These are phyloP conservation scores for Aureobasidium sp. DNA, from an alignment of 2,329 filamentous ascomycete genomes.

Conservation along the genomic window DNA sequence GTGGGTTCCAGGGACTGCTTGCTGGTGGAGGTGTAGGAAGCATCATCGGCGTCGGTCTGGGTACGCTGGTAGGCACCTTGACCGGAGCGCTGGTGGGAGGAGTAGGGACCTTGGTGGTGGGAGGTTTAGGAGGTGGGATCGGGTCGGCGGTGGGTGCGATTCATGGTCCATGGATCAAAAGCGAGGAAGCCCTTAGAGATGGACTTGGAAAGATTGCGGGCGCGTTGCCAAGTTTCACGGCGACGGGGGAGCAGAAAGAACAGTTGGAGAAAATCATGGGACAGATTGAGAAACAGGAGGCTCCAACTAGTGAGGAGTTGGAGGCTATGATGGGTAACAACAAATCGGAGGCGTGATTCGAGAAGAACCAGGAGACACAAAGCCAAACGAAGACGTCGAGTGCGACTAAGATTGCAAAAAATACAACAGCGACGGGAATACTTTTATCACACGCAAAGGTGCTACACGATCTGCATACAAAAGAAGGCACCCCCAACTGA, in stretches of 20 bases:
- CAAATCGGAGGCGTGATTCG: too few species aligned
- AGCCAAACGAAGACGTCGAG: too few species aligned
- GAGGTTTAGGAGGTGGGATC: slow-evolving; percentile 27
- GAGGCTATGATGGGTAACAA: slow-evolving; percentile 20
- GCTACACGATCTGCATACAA: too few species aligned
- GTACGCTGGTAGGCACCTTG: slow-evolving; percentile 32
- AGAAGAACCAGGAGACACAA: too few species aligned
- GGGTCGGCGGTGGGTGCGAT: slow-evolving; percentile 39
- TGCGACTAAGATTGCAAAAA: too few species aligned
- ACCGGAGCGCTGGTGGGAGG: slow-evolving; percentile 31
- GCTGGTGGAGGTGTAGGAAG: slow-evolving; percentile 33
- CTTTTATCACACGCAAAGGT: too few species aligned
- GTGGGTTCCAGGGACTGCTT: slow-evolving; percentile 34
- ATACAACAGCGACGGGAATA: too few species aligned
- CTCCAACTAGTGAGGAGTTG: slow-evolving; percentile 28
- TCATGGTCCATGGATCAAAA: slow-evolving; percentile 34
- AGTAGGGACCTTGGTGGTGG: slow-evolving; percentile 35
- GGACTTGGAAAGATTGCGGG: slow-evolving; percentile 32
- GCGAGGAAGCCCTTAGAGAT: slow-evolving; percentile 28
- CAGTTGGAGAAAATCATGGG: slow-evolving; percentile 36
- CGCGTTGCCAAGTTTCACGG: slow-evolving; percentile 32
- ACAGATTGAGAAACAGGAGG: slow-evolving; percentile 31
- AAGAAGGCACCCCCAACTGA: too few species aligned
- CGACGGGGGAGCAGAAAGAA: slow-evolving; percentile 35
- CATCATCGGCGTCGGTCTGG: slow-evolving; percentile 30